Percentiles rank a stretch among this genome's conserved stretches.
These are phyloP conservation scores for Gaultheria prostrata DNA, from an alignment of 148 eudicot genomes.

Conservation along the genomic window DNA sequence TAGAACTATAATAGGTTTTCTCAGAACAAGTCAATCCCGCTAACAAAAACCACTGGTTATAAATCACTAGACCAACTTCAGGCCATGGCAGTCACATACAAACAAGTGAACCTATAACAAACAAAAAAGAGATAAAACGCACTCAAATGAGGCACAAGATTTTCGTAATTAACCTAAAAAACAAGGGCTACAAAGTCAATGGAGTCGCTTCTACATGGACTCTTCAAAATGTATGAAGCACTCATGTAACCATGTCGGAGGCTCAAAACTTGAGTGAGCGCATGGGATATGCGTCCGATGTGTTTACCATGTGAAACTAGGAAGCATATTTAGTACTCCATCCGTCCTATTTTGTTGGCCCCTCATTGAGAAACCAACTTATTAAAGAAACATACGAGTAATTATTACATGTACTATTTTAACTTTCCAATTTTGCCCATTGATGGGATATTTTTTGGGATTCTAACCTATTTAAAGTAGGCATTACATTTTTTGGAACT, in stretches of 20 bases:
- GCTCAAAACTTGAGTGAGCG: neutral
- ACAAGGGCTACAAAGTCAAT: neutral
- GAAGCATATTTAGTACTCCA: neutral
- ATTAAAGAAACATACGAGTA: too few relatives aligned
- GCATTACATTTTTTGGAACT: too few relatives aligned
- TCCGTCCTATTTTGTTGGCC: too few relatives aligned
- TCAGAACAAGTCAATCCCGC: neutral
- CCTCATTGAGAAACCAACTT: too few relatives aligned
- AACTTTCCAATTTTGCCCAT: too few relatives aligned
- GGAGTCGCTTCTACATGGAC: neutral
- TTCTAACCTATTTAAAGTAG: too few relatives aligned
- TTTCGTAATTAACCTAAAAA: neutral
- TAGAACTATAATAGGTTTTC: neutral
- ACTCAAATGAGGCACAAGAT: neutral
- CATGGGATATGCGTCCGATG: neutral
- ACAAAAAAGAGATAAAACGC: neutral
- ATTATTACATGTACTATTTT: too few relatives aligned
- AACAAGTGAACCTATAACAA: neutral
- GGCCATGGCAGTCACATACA: neutral
- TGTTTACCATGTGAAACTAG: neutral
- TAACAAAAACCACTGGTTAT: neutral
- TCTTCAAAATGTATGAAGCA: neutral
- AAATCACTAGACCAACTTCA: neutral
- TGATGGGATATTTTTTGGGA: too few relatives aligned
- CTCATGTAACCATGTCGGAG: neutral